A percentile compares a stretch with the other conserved stretches of the same genome.
Conservation (phyloP, 805 yeast species). For the Schwanniomyces vanrijiae region DNA sequence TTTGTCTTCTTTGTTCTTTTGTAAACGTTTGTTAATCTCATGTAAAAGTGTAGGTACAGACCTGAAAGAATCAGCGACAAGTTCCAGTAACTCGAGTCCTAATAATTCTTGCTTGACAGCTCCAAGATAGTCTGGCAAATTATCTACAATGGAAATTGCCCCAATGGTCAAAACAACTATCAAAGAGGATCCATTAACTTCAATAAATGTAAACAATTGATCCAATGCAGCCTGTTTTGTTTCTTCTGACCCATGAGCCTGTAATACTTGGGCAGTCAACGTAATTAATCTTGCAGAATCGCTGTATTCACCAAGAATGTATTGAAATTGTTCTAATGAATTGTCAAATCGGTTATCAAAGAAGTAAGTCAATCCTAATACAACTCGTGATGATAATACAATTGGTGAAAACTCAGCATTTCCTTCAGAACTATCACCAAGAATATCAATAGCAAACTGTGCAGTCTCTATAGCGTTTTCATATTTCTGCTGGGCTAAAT, state of each 20-base stretch:
- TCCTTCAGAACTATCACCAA: conserved; percentile 33
- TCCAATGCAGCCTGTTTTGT: conserved; percentile 82
- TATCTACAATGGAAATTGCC: conserved; percentile 69
- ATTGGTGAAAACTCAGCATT: conserved; percentile 21
- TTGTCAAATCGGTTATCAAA: conserved; percentile 61
- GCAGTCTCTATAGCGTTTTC: conserved; percentile 62
- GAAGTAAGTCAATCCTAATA: conserved; percentile 70
- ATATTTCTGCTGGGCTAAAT: conserved; percentile 59
- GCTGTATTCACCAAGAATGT: conserved; percentile 52
- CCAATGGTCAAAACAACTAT: conserved; percentile 73
- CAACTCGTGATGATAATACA: conserved; percentile 60
- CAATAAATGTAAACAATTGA: conserved; percentile 69
- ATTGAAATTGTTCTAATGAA: conserved; percentile 66
- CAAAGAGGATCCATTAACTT: conserved; percentile 63
- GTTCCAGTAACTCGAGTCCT: conserved; percentile 44
- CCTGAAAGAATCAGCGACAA: conserved; percentile 50
- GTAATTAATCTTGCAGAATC: conserved; percentile 68
- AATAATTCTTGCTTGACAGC: conserved; percentile 69
- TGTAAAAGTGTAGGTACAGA: conserved; percentile 60
- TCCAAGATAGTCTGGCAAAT: conserved; percentile 55
- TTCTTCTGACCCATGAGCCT: conserved; percentile 72
- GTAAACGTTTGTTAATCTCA: conserved; percentile 47
- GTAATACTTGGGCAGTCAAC: conserved; percentile 74
- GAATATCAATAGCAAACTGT: conserved; percentile 51
- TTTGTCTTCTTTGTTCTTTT: conserved; percentile 13